Evolutionary conservation across 306 rosid species (phyloP), one percentile per base, ranked within the genome.

Genomic region (Acmispon strigosus): DNA sequence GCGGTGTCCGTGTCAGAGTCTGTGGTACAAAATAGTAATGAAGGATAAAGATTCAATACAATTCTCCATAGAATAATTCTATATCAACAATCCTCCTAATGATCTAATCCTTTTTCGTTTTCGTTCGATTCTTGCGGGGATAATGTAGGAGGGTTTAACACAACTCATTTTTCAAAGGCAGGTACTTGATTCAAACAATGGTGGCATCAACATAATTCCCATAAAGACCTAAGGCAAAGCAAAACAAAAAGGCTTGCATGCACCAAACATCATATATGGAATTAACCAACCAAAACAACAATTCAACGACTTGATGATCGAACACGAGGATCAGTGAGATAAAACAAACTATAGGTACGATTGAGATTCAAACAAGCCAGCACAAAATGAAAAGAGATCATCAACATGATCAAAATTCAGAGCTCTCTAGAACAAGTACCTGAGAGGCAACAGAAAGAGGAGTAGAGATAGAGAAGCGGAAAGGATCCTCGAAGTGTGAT

Each of bases 351-450:
- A 10, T 1, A 7, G 2, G 32, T 6, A n/a, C 0, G 1, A 74
- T 16, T 48, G 67, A 24, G 48, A 51, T n/a, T n/a, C n/a, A n/a
- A 77, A n/a, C 7, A n/a, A 45, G 3, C 59, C 15, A 43, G 16
- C n/a, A 61, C 0, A 39, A 43, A 42, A 36, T 1, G 16, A 44
- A 58, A 37, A 0, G 12, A 49, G n/a, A 66, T 13, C 4, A 66
- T 13, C 4, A 39, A 29, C 29, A 10, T 3, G 1, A 79, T 48
- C 49, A 14, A 66, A 66, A 58, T 73, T 50, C 13, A 15, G 20
- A 59, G 13, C 60, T 59, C 18, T 41, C 24, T 5, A 16, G 24
- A 17, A 56, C 0, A 10, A 56, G 50, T 72, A 73, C 83, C 82
- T 72, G 58, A 48, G 69, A 72, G 24, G 16, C 16, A 16, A 36